These are phyloP conservation scores for Mesembryanthemum crystallinum DNA, from an alignment of 148 eudicot species.

Conservation along the genomic window DNA sequence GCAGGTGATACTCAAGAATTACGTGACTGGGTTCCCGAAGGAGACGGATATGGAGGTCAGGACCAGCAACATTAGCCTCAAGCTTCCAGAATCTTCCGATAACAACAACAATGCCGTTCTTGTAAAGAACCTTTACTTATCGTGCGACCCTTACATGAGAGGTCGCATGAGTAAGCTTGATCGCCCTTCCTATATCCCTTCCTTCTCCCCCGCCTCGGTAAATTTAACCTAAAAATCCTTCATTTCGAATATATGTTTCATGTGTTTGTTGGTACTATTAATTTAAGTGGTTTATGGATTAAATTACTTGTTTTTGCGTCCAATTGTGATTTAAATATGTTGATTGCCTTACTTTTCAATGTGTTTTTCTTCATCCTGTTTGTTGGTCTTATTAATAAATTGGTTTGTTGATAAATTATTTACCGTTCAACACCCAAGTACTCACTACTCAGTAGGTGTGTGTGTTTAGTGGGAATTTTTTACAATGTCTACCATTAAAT, in stretches of 20 bases:
- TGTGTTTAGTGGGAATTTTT: too few species aligned
- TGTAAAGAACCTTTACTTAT: conserved; percentile 50
- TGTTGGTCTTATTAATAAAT: background rate
- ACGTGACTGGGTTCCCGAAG: conserved; percentile 44
- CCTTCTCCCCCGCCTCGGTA: conserved; percentile 44
- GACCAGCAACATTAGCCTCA: conserved; percentile 19
- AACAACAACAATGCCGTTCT: conserved; percentile 24
- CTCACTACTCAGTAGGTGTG: too few species aligned
- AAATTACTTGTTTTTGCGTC: too few species aligned
- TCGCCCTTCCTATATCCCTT: conserved; percentile 25
- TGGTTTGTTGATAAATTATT: background rate
- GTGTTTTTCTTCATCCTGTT: background rate
- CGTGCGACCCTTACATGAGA: conserved; percentile 56
- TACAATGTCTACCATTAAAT: too few species aligned
- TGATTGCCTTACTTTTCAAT: background rate
- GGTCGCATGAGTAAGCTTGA: conserved; percentile 36
- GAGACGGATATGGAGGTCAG: conserved; percentile 40
- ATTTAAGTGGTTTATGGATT: too few species aligned
- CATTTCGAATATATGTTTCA: background rate
- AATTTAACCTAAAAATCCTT: background rate
- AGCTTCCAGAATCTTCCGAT: conserved; percentile 33
- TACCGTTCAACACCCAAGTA: background rate
- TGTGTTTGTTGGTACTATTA: too few species aligned
- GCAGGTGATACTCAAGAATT: conserved; percentile 38
- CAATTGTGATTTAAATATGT: background rate